Evolutionary conservation across 306 rosid species (phyloP), one percentile per base, ranked within the genome.

Genomic region (Sophora flavescens): DNA sequence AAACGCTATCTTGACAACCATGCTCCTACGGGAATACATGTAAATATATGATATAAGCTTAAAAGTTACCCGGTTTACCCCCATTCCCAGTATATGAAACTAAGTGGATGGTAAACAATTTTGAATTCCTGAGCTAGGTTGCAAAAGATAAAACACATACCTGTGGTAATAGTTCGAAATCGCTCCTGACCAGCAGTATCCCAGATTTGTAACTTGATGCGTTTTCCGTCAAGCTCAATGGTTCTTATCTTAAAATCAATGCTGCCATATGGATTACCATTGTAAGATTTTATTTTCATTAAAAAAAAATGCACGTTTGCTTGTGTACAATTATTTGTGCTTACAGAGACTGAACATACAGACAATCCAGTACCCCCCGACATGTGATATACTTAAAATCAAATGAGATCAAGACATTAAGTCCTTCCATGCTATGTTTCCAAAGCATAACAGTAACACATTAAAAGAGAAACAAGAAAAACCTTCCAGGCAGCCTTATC

Each of bases 161-260:
- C 95, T 47, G 95, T 91, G 36, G 97, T 91, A 81, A 91, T 91
- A 41, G 97, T 91, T 65, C 97, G 88, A 75, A 91, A 91, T 67
- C 97, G 84, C 75, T 91, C 97, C 83, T 91, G 97, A 48, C 95
- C 97, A 80, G 97, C 97, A 16, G 97, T 91, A 67, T 91, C 97
- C 97, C 95, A 91, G 70, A 91, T 91, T 82, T 91, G 97, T 80
- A 91, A 74, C 84, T 91, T 91, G 68, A 91, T 83, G 41, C 95
- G 87, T 80, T 88, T 91, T 59, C 89, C 90, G 64, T 91, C 97
- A 41, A 89, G 91, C 73, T 91, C 97, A 77, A 91, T 89, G 84
- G 95, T 89, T 85, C 95, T 86, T 89, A 89, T 91, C 91, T 91
- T 91, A 84, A 91, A 91, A 82, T 91, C 97, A 70, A 91, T 91